phyloP scores from a whole-genome alignment of 768 basidiomycete genomes.

The Strobilomyces dryophilus region DNA sequence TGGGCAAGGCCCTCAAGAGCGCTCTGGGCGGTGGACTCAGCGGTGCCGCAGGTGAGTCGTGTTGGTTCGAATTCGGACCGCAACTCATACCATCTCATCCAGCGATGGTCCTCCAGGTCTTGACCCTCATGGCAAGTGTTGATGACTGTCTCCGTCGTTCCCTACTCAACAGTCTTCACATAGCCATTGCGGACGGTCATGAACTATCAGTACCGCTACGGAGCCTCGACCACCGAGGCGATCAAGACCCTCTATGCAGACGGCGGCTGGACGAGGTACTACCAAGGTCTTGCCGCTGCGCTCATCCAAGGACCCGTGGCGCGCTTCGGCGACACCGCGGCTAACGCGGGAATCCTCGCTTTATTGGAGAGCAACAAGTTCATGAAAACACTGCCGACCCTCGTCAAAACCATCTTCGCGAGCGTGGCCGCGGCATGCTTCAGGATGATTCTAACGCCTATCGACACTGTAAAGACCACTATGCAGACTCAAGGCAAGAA shows the following conservation, averaged over 20 bases:
- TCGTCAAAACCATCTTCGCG: conserved; percentile 76
- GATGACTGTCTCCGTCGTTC: not conserved
- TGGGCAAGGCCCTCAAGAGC: conserved; percentile 66
- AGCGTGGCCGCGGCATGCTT: conserved; percentile 77
- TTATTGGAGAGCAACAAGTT: conserved; percentile 74
- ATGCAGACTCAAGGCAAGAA: conserved; percentile 84
- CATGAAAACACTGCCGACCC: conserved; percentile 56
- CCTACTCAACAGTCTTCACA: not conserved
- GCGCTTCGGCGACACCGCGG: conserved; percentile 93
- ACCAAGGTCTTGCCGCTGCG: conserved; percentile 82
- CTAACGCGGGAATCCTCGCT: conserved; percentile 89
- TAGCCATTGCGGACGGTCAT: conserved; percentile 93
- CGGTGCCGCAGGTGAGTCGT: conserved; percentile 68
- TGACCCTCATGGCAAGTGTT: conserved; percentile 66
- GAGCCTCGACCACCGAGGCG: conserved; percentile 67
- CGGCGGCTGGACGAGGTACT: conserved; percentile 81
- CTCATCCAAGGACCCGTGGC: conserved; percentile 80
- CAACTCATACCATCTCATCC: conserved; percentile 8
- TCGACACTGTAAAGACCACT: conserved; percentile 95
- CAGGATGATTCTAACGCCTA: conserved; percentile 87
- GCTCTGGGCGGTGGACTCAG: conserved; percentile 90
- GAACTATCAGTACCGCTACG: conserved; percentile 95
- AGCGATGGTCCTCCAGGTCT: conserved; percentile 94
- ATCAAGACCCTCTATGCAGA: conserved; percentile 66
- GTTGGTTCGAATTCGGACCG: not conserved